Base-by-base conservation (phyloP, 2,329 filamentous ascomycete genomes). In the Didymella sp. region DNA sequence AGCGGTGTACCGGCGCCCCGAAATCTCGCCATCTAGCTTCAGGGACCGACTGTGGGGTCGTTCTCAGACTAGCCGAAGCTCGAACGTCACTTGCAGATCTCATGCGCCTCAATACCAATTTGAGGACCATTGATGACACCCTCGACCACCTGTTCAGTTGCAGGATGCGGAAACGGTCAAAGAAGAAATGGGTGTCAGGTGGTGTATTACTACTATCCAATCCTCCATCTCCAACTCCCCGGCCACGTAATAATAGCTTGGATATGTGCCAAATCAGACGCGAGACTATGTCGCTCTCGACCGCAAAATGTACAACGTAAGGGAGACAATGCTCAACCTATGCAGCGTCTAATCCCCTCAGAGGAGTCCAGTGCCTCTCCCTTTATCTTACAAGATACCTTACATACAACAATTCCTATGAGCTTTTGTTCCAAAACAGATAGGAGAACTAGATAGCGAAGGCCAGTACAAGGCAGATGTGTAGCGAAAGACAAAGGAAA, bases 1-100 rank as follows among this genome's bases (percentile, higher is more conserved):
- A 53, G 55, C 50, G 49, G 45, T 57, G 48, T 51, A 51, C 49
- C 55, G n/a, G n/a, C 44, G 31, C 46, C 55, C 55, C 49, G 38
- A 58, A 58, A 58, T 58, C 55, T 53, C 49, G 55, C 49, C 31
- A 50, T 58, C 52, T 59, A 60, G 57, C 53, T 56, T 48, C 60
- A 56, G 56, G 55, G 54, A 57, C 57, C 50, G 52, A 58, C 48
- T 62, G 59, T 62, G 56, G 59, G 59, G 59, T 56, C 40, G 33
- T 40, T 46, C 17, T 27, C 31, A 58, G 38, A 33, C 45, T 62
- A 59, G 47, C 56, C 59, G 52, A 62, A 62, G 44, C 52, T 57
- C 51, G 43, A 58, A 56, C 59, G 55, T 61, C 51, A 50, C 51
- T 51, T 58, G 55, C 50, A 58, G 55, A 58, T 55, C 51, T 41